Percentiles rank a stretch among this genome's conserved stretches.
Evolutionary conservation across 306 rosid genomes (phyloP).

Genomic region (Heteromeles arbutifolia): DNA sequence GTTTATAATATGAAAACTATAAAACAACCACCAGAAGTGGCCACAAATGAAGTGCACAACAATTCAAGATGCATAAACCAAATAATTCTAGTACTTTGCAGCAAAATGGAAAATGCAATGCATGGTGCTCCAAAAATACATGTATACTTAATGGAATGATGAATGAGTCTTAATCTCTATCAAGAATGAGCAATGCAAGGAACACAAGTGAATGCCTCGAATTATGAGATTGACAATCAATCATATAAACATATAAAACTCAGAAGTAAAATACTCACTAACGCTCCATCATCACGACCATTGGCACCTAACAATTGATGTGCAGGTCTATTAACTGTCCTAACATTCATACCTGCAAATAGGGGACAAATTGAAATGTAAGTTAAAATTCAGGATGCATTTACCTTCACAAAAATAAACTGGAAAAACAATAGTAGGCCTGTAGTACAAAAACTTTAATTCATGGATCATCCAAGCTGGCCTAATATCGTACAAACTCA

Average conservation of each 20-base stretch:
- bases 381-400: not conserved
- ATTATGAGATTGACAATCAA: not conserved
- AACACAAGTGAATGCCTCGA: not conserved
- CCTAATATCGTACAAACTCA: not conserved
- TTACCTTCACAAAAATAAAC: not conserved
- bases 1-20: no score
- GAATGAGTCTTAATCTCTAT: not conserved
- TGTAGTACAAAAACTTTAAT: not conserved
- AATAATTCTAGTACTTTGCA: not conserved
- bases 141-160: not conserved
- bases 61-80: not conserved
- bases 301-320: constrained; percentile 86
- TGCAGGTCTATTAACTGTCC: constrained; percentile 85
- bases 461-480: not conserved
- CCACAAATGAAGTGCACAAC: not conserved
- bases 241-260: not conserved
- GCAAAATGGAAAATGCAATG: not conserved
- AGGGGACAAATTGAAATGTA: not conserved
- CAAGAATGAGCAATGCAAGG: not conserved
- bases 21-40: not conserved
- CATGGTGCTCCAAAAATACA: not conserved
- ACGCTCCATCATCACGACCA: constrained; percentile 98
- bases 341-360: constrained; percentile 62
- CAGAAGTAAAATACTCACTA: constrained; percentile 49
- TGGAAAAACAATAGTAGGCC: not conserved